A percentile compares a stretch with the other conserved stretches of the same genome.
phyloP scores from a whole-genome alignment of 306 rosid species.

The Dalbergia cochinchinensis region DNA sequence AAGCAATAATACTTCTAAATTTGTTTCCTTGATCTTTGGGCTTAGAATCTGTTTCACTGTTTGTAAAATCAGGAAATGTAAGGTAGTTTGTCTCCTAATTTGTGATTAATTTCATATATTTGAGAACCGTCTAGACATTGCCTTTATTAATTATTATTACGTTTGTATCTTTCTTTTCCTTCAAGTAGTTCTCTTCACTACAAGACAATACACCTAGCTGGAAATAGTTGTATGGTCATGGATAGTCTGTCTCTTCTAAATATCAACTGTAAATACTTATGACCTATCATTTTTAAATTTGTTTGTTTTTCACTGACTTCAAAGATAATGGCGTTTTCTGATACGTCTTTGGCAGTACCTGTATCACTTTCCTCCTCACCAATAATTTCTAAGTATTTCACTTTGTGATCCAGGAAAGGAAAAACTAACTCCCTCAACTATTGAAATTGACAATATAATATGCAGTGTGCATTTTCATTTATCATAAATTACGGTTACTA shows the following conservation, averaged over 20 bases:
- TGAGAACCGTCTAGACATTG: neutral
- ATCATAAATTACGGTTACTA: constrained; percentile 6
- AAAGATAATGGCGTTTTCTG: constrained; percentile 3
- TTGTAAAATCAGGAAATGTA: constrained; percentile 1
- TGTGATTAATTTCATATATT: neutral
- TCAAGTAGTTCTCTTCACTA: constrained; percentile 14
- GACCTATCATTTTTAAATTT: neutral
- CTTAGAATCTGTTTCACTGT: neutral
- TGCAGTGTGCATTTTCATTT: neutral
- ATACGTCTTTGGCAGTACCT: constrained; percentile 1
- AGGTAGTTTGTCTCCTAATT: neutral
- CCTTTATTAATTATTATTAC: neutral
- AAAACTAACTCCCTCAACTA: neutral
- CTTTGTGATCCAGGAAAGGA: neutral
- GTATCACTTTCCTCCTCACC: constrained; percentile 2
- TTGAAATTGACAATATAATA: neutral
- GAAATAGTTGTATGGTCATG: constrained; percentile 7
- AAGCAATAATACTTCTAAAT: neutral
- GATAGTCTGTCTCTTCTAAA: neutral
- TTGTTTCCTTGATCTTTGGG: neutral
- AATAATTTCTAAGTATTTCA: neutral
- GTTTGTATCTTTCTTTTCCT: neutral
- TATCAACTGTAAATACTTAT: neutral
- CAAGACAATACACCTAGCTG: constrained; percentile 16
- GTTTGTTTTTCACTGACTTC: neutral